Conservation (phyloP, 805 yeast species). For the Vanderwaltozyma polyspora region DNA sequence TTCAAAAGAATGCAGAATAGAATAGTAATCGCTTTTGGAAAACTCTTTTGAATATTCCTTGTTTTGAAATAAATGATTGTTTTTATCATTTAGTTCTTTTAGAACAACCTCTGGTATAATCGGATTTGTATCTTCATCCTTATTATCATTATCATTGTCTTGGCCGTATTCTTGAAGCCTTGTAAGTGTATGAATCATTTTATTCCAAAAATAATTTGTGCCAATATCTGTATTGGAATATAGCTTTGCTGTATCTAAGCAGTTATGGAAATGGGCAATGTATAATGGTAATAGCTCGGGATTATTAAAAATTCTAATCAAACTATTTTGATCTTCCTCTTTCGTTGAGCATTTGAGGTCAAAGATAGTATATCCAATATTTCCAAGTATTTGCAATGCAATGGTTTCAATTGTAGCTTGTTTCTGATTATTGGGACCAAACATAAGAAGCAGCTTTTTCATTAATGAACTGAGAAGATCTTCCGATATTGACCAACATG, state of each 20-base stretch:
- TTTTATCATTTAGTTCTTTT: slow-evolving; percentile 1
- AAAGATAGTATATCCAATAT: slow-evolving; percentile 42
- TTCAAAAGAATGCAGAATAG: slow-evolving; percentile 16
- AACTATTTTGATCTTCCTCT: slow-evolving; percentile 9
- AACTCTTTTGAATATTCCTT: background rate
- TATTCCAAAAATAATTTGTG: slow-evolving; percentile 12
- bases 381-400: slow-evolving; percentile 51
- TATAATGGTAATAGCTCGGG: slow-evolving; percentile 14
- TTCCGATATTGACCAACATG: slow-evolving; percentile 57
- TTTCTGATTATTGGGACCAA: slow-evolving; percentile 28
- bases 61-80: background rate
- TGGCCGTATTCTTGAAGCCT: slow-evolving; percentile 9
- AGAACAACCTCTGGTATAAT: background rate
- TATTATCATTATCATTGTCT: too few relatives aligned
- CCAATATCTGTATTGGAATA: slow-evolving; percentile 2
- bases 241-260: slow-evolving; percentile 4
- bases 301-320: slow-evolving; percentile 16
- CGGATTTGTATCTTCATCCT: slow-evolving; percentile 5
- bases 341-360: slow-evolving; percentile 15
- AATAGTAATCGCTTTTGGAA: slow-evolving; percentile 7
- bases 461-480: slow-evolving; percentile 36
- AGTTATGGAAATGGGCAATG: slow-evolving; percentile 8
- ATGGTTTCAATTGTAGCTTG: slow-evolving; percentile 36
- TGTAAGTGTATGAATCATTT: slow-evolving; percentile 6
- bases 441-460: slow-evolving; percentile 31